Evolutionary conservation across 2,329 filamentous ascomycete genomes (phyloP).

Genomic region (Verticillium klebahnii): DNA sequence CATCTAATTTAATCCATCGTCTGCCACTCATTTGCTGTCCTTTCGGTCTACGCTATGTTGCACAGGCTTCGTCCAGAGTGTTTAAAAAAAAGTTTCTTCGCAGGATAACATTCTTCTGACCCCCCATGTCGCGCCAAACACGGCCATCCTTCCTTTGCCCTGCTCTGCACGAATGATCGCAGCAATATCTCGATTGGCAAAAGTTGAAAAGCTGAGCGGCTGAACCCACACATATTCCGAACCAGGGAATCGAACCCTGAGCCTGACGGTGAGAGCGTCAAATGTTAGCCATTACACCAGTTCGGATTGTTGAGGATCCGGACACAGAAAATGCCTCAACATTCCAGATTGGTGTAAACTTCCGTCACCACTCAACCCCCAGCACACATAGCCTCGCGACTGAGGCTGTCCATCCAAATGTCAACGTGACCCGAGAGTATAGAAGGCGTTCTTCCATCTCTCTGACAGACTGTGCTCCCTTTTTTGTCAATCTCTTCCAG

Average conservation of each 20-base stretch:
- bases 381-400: constrained; percentile 34
- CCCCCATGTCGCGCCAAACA: too few relatives aligned
- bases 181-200: not conserved
- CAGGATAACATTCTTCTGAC: too few relatives aligned
- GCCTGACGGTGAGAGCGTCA: constrained; percentile 5
- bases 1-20: not conserved
- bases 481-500: constrained; percentile 11
- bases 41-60: too few relatives aligned
- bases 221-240: not conserved
- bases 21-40: too few relatives aligned
- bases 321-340: not conserved
- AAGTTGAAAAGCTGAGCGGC: not conserved
- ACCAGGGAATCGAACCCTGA: constrained; percentile 4
- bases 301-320: not conserved
- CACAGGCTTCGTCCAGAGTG: too few relatives aligned
- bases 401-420: constrained; percentile 47
- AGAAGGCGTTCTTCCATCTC: constrained; percentile 46
- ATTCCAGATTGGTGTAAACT: not conserved
- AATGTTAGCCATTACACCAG: constrained; percentile 5
- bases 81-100: too few relatives aligned
- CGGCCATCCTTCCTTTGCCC: too few relatives aligned
- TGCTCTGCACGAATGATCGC: too few relatives aligned
- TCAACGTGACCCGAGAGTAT: constrained; percentile 47
- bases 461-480: constrained; percentile 33
- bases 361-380: constrained; percentile 32